phyloP scores from a whole-genome alignment of 352 stramenopile genomes.

The Pythium apleroticum region DNA sequence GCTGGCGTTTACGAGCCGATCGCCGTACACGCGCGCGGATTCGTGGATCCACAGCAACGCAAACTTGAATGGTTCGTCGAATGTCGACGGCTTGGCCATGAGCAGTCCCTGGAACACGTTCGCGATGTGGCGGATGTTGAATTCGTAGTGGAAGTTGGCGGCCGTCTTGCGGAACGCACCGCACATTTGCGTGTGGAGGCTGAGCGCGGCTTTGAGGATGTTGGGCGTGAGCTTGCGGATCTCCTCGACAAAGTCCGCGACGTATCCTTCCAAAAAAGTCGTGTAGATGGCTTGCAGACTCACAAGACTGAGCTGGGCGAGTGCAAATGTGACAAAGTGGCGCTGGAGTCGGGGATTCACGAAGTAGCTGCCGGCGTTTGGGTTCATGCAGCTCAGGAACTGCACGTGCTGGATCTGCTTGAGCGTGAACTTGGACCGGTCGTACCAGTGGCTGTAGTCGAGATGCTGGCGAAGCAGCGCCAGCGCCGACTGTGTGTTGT shows the following conservation, averaged over 20 bases:
- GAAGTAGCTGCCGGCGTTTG: slow-evolving; percentile 89
- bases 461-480: slow-evolving; percentile 94
- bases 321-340: slow-evolving; percentile 95
- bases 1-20: slow-evolving; percentile 86
- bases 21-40: slow-evolving; percentile 93
- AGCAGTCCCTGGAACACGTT: slow-evolving; percentile 96
- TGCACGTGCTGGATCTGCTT: slow-evolving; percentile 95
- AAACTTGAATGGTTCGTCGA: slow-evolving; percentile 90
- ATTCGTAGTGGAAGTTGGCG: slow-evolving; percentile 97
- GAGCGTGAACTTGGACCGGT: slow-evolving; percentile 90
- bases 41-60: slow-evolving; percentile 96
- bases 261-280: slow-evolving; percentile 94
- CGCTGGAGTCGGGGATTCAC: slow-evolving; percentile 94
- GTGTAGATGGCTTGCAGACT: slow-evolving; percentile 94
- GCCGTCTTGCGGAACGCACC: slow-evolving; percentile 91
- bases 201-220: slow-evolving; percentile 87
- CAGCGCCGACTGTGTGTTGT: slow-evolving; percentile 94
- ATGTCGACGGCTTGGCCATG: slow-evolving; percentile 80
- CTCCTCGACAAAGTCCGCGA: slow-evolving; percentile 92
- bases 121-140: slow-evolving; percentile 95
- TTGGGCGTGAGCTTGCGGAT: slow-evolving; percentile 86
- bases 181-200: slow-evolving; percentile 84
- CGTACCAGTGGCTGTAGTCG: slow-evolving; percentile 95
- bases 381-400: slow-evolving; percentile 95
- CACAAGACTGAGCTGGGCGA: slow-evolving; percentile 81